Percentiles rank a stretch among this genome's conserved stretches.
phyloP scores from a whole-genome alignment of 352 stramenopile species.

The Globisporangium middletonii region DNA sequence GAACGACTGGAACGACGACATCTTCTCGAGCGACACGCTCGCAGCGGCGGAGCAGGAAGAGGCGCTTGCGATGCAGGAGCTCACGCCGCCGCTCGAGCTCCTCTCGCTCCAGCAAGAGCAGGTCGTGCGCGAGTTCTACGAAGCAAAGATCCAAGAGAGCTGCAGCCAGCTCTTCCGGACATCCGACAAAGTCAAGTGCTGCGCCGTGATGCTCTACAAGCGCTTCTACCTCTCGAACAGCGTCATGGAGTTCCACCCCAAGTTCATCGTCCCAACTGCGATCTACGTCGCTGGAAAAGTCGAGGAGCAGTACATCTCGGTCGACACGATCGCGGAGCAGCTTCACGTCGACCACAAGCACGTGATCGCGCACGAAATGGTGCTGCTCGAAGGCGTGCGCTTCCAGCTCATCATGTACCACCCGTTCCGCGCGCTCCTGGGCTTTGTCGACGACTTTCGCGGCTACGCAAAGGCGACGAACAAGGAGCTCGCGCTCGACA shows the following conservation, averaged over 20 bases:
- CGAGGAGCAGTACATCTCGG: slow-evolving; percentile 88
- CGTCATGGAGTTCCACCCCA: slow-evolving; percentile 87
- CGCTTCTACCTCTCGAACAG: slow-evolving; percentile 88
- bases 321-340: slow-evolving; percentile 79
- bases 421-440: slow-evolving; percentile 72
- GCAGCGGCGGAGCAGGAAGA: slow-evolving; percentile 43
- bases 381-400: slow-evolving; percentile 78
- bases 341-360: slow-evolving; percentile 81
- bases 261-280: slow-evolving; percentile 74
- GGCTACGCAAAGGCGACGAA: slow-evolving; percentile 55
- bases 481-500: slow-evolving; percentile 54
- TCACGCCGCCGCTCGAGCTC: slow-evolving; percentile 44
- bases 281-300: slow-evolving; percentile 89
- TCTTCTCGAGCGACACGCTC: slow-evolving; percentile 21
- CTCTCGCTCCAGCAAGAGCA: slow-evolving; percentile 56
- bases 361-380: slow-evolving; percentile 86
- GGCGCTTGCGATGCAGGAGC: slow-evolving; percentile 42
- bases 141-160: slow-evolving; percentile 78
- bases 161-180: slow-evolving; percentile 83
- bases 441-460: slow-evolving; percentile 83
- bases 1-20: slow-evolving; percentile 74
- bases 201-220: slow-evolving; percentile 82
- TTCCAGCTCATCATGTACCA: slow-evolving; percentile 90
- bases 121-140: slow-evolving; percentile 66
- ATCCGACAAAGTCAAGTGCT: slow-evolving; percentile 86